Evolutionary conservation across 1,139 yeast genomes (phyloP).

Genomic region (Kodamaea plutei): DNA sequence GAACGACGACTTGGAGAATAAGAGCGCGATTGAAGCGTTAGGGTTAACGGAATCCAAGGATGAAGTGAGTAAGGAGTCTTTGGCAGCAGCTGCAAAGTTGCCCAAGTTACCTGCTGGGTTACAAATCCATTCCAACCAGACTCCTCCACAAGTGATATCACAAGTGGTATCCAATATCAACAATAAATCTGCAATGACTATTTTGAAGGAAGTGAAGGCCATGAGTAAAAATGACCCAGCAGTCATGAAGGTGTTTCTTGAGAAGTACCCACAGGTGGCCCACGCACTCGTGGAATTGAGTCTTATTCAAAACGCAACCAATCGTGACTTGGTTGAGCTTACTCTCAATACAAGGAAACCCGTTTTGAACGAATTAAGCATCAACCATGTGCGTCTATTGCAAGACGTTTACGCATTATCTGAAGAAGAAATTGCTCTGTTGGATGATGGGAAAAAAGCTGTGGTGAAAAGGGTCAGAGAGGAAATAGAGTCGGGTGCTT

Average conservation of each 20-base stretch:
- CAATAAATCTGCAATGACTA: constrained; percentile 50
- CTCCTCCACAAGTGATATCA: constrained; percentile 62
- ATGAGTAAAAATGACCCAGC: constrained; percentile 62
- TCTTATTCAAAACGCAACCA: constrained; percentile 54
- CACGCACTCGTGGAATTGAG: constrained; percentile 80
- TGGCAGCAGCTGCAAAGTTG: constrained; percentile 13
- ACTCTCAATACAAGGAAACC: constrained; percentile 32
- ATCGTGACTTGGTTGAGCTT: constrained; percentile 50
- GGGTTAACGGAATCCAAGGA: constrained; percentile 4
- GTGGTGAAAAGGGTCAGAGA: constrained; percentile 35
- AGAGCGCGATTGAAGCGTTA: constrained; percentile 8
- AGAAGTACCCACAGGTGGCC: constrained; percentile 71
- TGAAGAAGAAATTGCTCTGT: constrained; percentile 57
- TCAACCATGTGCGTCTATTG: constrained; percentile 51
- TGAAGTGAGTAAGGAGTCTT: constrained; percentile 14
- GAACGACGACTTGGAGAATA: constrained; percentile 28
- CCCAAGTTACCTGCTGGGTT: constrained; percentile 49
- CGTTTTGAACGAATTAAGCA: constrained; percentile 40
- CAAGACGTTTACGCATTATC: constrained; percentile 54
- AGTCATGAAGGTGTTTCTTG: constrained; percentile 59
- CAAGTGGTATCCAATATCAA: constrained; percentile 55
- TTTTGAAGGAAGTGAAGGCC: constrained; percentile 58
- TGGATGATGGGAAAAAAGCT: constrained; percentile 56
- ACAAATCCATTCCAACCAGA: constrained; percentile 48
- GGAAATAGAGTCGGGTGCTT: constrained; percentile 44